These are phyloP conservation scores for Ziziphus jujuba DNA, from an alignment of 306 rosid species.

Conservation along the genomic window DNA sequence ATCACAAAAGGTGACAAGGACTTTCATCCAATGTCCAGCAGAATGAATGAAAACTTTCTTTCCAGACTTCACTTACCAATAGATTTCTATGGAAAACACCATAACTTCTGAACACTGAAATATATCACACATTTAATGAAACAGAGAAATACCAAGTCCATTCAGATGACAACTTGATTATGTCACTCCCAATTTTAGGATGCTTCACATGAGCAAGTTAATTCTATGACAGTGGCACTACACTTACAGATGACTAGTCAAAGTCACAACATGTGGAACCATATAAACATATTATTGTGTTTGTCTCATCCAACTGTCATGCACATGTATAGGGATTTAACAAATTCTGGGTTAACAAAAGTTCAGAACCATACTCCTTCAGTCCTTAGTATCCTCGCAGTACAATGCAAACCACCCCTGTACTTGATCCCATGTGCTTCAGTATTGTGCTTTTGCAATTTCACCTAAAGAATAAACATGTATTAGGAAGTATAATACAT, in stretches of 20 bases:
- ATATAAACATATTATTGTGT: not conserved
- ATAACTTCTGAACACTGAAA: not conserved
- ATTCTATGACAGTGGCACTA: no score
- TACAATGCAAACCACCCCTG: constrained; percentile 73
- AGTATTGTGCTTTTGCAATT: constrained; percentile 83
- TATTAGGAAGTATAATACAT: not conserved
- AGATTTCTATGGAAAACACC: no score
- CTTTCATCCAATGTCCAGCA: not conserved
- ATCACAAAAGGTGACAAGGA: not conserved
- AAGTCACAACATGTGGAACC: no score
- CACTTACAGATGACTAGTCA: no score
- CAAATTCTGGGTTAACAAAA: constrained; percentile 15
- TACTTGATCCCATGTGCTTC: constrained; percentile 67
- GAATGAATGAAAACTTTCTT: not conserved
- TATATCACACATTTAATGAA: not conserved
- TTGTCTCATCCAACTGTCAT: not conserved
- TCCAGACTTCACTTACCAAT: no score
- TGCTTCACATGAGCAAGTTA: no score
- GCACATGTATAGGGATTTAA: not conserved
- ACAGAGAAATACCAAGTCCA: not conserved
- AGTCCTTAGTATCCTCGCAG: constrained; percentile 78
- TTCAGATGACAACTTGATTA: not conserved
- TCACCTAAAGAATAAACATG: constrained; percentile 47
- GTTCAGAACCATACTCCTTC: constrained; percentile 76
- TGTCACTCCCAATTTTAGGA: not conserved